Evolutionary conservation across 352 stramenopile species (phyloP).

Genomic region (Globisporangium barbulae): DNA sequence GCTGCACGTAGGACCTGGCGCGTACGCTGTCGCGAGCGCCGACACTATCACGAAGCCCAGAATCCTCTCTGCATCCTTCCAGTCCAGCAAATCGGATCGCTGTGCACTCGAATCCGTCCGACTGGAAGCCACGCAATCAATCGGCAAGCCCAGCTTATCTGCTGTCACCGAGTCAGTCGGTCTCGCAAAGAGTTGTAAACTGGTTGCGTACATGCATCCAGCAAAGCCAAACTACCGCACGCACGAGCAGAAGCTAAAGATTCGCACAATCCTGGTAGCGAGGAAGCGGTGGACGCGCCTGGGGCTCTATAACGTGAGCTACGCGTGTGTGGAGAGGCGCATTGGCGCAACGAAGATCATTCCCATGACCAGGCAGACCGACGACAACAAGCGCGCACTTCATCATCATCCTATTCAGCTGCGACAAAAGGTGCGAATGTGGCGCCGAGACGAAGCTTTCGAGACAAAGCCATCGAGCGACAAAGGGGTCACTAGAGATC

Average conservation of each 20-base stretch:
- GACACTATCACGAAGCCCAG: conserved; percentile 21
- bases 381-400: not conserved
- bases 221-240: conserved; percentile 25
- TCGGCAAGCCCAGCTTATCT: no score
- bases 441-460: not conserved
- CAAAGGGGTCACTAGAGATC: not conserved
- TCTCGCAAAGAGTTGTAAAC: not conserved
- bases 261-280: conserved; percentile 21
- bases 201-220: conserved; percentile 11
- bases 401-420: not conserved
- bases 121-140: not conserved
- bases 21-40: conserved; percentile 25
- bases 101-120: not conserved
- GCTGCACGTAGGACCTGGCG: conserved; percentile 20
- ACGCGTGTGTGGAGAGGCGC: conserved; percentile 27
- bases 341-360: conserved; percentile 22
- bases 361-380: conserved; percentile 17
- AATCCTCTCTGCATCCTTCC: conserved; percentile 10
- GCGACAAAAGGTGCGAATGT: conserved; percentile 1
- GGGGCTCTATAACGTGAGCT: conserved; percentile 22
- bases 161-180: not conserved
- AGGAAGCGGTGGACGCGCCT: conserved; percentile 16
- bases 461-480: not conserved
- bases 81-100: not conserved
- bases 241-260: conserved; percentile 24